Percentiles rank a stretch among this genome's conserved stretches.
These are phyloP conservation scores for Lonicera japonica DNA, from an alignment of 129 eudicot genomes.

Conservation along the genomic window DNA sequence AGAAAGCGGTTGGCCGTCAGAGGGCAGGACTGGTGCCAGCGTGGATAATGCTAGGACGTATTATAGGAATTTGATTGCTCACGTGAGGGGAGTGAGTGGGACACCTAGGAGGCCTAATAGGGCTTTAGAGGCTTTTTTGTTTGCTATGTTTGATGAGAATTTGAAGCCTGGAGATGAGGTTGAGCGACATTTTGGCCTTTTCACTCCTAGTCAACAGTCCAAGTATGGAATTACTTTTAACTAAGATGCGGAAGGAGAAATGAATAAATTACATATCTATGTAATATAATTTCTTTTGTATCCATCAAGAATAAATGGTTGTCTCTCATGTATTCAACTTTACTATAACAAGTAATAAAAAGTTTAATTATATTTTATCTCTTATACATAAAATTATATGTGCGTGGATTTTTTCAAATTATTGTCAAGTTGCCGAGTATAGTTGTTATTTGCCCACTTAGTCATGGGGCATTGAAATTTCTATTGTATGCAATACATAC, in stretches of 20 bases:
- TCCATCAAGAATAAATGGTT: no score
- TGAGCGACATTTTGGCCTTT: conserved; percentile 35
- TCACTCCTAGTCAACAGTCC: conserved; percentile 14
- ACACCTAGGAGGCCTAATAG: conserved; percentile 24
- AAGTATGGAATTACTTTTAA: conserved; percentile 28
- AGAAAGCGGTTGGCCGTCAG: conserved; percentile 60
- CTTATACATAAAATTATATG: no score
- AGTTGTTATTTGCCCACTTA: no score
- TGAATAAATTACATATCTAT: no score
- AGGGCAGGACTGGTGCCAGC: conserved; percentile 16
- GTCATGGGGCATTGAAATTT: no score
- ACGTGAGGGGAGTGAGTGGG: conserved; percentile 19
- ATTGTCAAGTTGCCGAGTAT: no score
- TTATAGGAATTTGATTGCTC: conserved; percentile 30
- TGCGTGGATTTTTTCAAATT: no score
- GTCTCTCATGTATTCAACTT: no score
- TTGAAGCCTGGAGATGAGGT: conserved; percentile 9
- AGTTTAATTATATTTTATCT: no score
- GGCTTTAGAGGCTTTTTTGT: conserved; percentile 29
- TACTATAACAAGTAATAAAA: no score
- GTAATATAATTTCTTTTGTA: no score
- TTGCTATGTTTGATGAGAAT: conserved; percentile 39
- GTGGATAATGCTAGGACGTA: conserved; percentile 32
- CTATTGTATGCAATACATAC: no score
- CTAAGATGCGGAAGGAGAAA: neutral